These are phyloP conservation scores for Dioszegia crocea DNA, from an alignment of 768 basidiomycete species.

Conservation along the genomic window DNA sequence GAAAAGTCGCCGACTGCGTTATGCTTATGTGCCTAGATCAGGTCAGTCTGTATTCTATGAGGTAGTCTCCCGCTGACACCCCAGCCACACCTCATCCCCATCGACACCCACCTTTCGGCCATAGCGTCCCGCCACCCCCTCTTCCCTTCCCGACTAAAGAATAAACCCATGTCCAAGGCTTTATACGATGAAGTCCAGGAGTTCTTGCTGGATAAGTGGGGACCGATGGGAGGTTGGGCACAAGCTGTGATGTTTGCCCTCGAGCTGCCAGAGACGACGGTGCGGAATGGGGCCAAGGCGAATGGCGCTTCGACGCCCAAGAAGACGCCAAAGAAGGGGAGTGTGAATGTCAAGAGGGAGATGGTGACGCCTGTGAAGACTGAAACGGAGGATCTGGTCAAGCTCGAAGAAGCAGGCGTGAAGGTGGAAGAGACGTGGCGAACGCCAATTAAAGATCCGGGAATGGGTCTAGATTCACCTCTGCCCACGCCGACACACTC, in stretches of 20 bases:
- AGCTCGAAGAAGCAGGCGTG: background rate
- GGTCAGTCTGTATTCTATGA: constrained; percentile 54
- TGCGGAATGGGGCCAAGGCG: background rate
- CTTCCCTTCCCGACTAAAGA: constrained; percentile 38
- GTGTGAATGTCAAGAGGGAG: constrained; percentile 1
- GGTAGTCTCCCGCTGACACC: no score
- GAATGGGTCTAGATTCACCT: background rate
- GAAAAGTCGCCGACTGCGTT: constrained; percentile 95
- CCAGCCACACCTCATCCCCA: constrained; percentile 80
- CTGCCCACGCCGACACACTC: background rate
- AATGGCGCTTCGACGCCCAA: background rate
- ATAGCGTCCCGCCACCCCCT: constrained; percentile 59
- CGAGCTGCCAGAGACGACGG: constrained; percentile 26
- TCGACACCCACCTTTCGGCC: constrained; percentile 92
- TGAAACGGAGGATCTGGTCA: background rate
- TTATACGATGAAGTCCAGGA: constrained; percentile 43
- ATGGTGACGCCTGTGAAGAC: background rate
- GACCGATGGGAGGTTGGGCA: constrained; percentile 46
- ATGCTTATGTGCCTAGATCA: constrained; percentile 89
- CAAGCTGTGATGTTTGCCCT: constrained; percentile 50
- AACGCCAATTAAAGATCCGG: background rate
- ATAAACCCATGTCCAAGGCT: constrained; percentile 45
- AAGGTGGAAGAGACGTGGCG: background rate
- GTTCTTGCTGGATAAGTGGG: constrained; percentile 43
- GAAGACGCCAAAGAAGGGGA: constrained; percentile 2